Percentiles rank a stretch among this genome's conserved stretches.
phyloP scores from a whole-genome alignment of 192 early-diverging fungal genomes.

The Gaertneriomyces sp. region DNA sequence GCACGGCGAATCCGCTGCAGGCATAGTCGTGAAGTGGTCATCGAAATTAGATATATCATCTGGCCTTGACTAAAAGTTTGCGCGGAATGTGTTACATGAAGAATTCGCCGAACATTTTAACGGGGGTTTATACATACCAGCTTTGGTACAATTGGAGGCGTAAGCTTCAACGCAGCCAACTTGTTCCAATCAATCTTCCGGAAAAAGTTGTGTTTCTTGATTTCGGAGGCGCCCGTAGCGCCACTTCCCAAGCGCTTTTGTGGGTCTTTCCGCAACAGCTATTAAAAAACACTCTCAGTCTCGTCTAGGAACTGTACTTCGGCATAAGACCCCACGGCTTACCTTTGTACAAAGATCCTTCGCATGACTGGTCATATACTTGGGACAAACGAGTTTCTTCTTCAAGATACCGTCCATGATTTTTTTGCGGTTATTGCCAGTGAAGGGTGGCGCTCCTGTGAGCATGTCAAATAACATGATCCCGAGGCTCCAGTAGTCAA shows the following conservation, averaged over 20 bases:
- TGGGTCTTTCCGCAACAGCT: constrained; percentile 61
- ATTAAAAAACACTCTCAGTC: neutral
- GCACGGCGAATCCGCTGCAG: constrained; percentile 49
- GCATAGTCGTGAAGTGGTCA: constrained; percentile 63
- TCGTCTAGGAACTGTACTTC: neutral
- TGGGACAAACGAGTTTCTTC: constrained; percentile 75
- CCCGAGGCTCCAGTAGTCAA: constrained; percentile 92
- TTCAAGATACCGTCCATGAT: constrained; percentile 81
- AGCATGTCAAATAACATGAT: constrained; percentile 91
- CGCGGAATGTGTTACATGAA: neutral
- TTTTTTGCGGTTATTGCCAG: constrained; percentile 72
- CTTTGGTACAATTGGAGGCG: constrained; percentile 42
- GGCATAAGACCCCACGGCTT: neutral
- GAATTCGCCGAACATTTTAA: neutral
- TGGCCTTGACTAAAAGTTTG: constrained; percentile 42
- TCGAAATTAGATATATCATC: constrained; percentile 80
- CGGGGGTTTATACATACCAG: constrained; percentile 39
- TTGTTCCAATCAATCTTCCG: constrained; percentile 62
- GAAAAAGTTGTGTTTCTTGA: constrained; percentile 67
- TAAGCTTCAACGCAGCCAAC: constrained; percentile 20
- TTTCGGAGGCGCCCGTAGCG: constrained; percentile 40
- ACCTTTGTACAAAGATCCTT: constrained; percentile 72
- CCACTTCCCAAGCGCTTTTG: constrained; percentile 51
- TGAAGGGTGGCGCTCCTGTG: constrained; percentile 72
- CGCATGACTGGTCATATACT: constrained; percentile 73